Percentiles rank a stretch among this genome's conserved stretches.
Evolutionary conservation across 2,329 filamentous ascomycete genomes (phyloP).

Genomic region (Mycocentrospora acerina): DNA sequence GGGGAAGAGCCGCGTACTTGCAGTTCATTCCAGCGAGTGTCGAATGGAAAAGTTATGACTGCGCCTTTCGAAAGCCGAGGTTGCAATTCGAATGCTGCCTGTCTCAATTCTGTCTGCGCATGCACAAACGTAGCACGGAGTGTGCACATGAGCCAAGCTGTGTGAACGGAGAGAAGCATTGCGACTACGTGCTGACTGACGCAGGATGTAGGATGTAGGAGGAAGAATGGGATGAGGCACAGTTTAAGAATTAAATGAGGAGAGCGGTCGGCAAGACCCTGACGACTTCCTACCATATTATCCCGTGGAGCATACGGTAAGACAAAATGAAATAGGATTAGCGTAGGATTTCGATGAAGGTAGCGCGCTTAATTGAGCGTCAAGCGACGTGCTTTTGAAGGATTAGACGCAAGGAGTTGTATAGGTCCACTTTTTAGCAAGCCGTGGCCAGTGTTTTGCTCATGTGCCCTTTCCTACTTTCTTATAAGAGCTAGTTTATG

Average conservation of each 20-base stretch:
- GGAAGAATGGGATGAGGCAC: neutral
- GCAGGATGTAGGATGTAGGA: neutral
- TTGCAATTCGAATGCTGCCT: conserved; percentile 1
- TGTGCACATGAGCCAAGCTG: conserved; percentile 1
- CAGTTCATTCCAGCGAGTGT: conserved; percentile 13
- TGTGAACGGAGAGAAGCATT: conserved; percentile 1
- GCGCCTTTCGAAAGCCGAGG: conserved; percentile 11
- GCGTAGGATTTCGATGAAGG: too few relatives aligned
- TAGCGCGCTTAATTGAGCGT: too few relatives aligned
- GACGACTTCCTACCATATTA: neutral
- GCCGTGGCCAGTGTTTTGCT: too few relatives aligned
- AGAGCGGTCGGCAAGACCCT: neutral
- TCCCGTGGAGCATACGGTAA: too few relatives aligned
- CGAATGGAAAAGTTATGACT: conserved; percentile 13
- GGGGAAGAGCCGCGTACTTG: conserved; percentile 20
- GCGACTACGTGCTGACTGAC: neutral
- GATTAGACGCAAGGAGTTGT: too few relatives aligned
- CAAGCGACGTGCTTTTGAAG: too few relatives aligned
- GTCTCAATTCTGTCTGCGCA: neutral
- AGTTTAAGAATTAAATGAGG: too few relatives aligned
- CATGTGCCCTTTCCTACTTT: too few relatives aligned
- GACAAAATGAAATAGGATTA: too few relatives aligned
- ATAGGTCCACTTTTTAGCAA: too few relatives aligned
- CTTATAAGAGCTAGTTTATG: too few relatives aligned
- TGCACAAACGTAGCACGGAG: neutral